Evolutionary conservation across 179 eudicot species (phyloP), one percentile per base, ranked within the genome.

Genomic region (Silene noctiflora): DNA sequence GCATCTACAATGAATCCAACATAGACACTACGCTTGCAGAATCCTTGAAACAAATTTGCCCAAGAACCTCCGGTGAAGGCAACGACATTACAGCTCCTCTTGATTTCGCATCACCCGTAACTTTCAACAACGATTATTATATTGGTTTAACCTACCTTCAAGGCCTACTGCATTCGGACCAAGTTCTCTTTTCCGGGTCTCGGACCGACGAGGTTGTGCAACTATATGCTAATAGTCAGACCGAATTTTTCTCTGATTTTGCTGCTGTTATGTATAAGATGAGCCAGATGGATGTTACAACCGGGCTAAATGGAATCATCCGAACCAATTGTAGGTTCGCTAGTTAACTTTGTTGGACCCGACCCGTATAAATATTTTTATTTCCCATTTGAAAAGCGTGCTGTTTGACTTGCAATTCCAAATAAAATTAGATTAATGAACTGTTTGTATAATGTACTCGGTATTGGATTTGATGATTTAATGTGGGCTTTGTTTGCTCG

Each of bases 111-210:
- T 29, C 65, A 4, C 76, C 81, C 3, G 25, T 1, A 3, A 51
- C 10, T 11, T 78, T 78, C 33, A 67, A 78, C 73, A 78, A 77
- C 69, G 71, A 65, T 20, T 73, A 78, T 58, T 78, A 48, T 35
- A n/a, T 8, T 3, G 68, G 27, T 42, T 58, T 78, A 65, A 33
- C 46, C 16, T 64, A 78, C 13, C 66, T 66, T 6, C 29, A 53
- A 24, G 81, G 81, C 22, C 56, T 78, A 19, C 60, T 73, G 0
- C 77, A 78, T 42, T 65, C 77, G 3, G 81, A 78, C 42, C 81
- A 73, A 73, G 59, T 35, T 10, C 68, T 78, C 6, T 78, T 65
- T n/a, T 65, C 56, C 6, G 67, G 55, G 25, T 1, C 10, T 9
- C 64, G n/a, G 20, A 72, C 48, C 12, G 71, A 77, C 53, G 1